These are phyloP conservation scores for Chaetomium olivaceum DNA, from an alignment of 2,329 filamentous ascomycete species.

Conservation along the genomic window DNA sequence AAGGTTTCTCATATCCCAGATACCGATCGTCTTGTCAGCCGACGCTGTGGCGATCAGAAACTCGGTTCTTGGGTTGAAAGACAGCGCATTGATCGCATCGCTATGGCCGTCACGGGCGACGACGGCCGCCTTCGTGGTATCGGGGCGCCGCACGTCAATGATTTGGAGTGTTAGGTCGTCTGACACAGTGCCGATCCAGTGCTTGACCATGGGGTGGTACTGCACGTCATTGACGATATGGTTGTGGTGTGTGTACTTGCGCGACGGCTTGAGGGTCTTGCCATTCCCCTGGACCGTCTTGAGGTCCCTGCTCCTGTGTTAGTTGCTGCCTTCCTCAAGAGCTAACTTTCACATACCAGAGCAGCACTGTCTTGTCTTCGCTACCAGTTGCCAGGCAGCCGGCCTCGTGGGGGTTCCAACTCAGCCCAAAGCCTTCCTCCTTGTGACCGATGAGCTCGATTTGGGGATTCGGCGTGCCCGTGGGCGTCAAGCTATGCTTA, in stretches of 20 bases:
- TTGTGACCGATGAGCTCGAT: conserved; percentile 83
- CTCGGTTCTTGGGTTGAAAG: conserved; percentile 92
- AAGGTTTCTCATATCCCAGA: conserved; percentile 93
- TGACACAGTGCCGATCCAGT: conserved; percentile 88
- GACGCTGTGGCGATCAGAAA: conserved; percentile 89
- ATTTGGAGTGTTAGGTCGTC: conserved; percentile 94
- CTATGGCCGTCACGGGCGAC: conserved; percentile 73
- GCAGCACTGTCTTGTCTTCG: conserved; percentile 85
- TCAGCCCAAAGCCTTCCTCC: conserved; percentile 86
- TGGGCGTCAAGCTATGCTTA: conserved; percentile 80
- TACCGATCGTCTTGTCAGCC: conserved; percentile 88
- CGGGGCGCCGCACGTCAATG: conserved; percentile 74
- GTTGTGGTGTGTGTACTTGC: conserved; percentile 82
- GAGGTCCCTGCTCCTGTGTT: conserved; percentile 63
- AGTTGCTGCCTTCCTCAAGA: not conserved
- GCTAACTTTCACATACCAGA: conserved; percentile 65
- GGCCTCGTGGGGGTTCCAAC: conserved; percentile 83
- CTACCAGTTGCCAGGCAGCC: conserved; percentile 87
- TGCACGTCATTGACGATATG: conserved; percentile 97
- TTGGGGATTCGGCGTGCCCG: conserved; percentile 74
- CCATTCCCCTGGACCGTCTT: conserved; percentile 64
- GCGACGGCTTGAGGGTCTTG: conserved; percentile 68
- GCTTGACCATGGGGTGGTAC: conserved; percentile 82
- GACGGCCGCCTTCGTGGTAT: conserved; percentile 66
- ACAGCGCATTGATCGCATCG: conserved; percentile 93